phyloP scores from a whole-genome alignment of 1,284 basidiomycete species.

The Pulchroboletus neoregius region DNA sequence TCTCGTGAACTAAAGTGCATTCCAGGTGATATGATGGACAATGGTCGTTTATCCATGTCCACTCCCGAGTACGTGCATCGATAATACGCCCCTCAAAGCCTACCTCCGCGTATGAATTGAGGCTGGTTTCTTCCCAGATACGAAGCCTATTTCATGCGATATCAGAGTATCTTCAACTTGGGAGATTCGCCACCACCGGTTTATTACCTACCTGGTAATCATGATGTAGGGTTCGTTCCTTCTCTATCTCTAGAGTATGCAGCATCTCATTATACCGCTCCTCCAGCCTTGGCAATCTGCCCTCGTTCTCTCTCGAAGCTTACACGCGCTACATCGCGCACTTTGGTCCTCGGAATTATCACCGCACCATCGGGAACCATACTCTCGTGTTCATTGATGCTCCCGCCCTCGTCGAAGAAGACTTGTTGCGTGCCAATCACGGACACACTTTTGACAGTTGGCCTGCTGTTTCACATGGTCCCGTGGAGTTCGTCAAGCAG shows the following conservation, averaged over 20 bases:
- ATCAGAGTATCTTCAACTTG: conserved; percentile 58
- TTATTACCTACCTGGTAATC: conserved; percentile 81
- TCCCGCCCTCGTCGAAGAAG: conserved; percentile 71
- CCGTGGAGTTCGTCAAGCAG: conserved; percentile 68
- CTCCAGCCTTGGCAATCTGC: conserved; percentile 47
- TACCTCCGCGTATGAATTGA: conserved; percentile 15
- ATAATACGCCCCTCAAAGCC: neutral
- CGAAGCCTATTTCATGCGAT: conserved; percentile 53
- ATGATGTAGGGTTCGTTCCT: conserved; percentile 67
- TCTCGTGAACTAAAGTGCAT: neutral
- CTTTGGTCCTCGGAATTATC: conserved; percentile 56
- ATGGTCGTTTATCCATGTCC: conserved; percentile 56
- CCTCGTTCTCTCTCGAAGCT: conserved; percentile 48
- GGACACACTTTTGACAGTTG: conserved; percentile 53
- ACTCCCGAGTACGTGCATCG: conserved; percentile 58
- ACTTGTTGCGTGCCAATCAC: conserved; percentile 60
- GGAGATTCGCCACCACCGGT: conserved; percentile 39
- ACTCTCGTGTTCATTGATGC: conserved; percentile 70
- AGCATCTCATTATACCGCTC: conserved; percentile 6
- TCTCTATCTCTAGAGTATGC: neutral
- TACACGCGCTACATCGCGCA: conserved; percentile 49
- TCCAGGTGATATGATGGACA: conserved; percentile 70
- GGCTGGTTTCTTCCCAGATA: conserved; percentile 46
- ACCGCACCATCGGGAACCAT: conserved; percentile 57
- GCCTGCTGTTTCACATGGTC: conserved; percentile 56